These are phyloP conservation scores for Gloeophyllum trabeum DNA, from an alignment of 768 basidiomycete species.

Conservation along the genomic window DNA sequence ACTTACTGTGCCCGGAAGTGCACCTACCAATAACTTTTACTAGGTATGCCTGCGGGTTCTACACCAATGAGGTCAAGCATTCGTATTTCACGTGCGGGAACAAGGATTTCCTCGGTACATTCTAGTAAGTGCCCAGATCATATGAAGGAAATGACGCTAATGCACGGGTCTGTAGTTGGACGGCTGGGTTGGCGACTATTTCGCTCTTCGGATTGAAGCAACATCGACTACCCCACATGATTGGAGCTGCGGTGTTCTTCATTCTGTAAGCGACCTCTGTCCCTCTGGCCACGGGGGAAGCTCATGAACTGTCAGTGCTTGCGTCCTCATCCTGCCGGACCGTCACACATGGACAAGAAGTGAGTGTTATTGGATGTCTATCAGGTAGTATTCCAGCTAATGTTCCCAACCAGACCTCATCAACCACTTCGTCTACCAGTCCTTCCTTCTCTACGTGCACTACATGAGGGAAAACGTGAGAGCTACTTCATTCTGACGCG, in stretches of 20 bases:
- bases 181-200: slow-evolving; percentile 41
- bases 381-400: neutral
- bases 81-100: slow-evolving; percentile 28
- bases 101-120: slow-evolving; percentile 27
- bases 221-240: slow-evolving; percentile 52
- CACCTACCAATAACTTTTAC: slow-evolving; percentile 1
- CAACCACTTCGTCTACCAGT: slow-evolving; percentile 70
- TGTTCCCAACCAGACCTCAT: slow-evolving; percentile 33
- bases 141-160: neutral
- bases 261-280: slow-evolving; percentile 26
- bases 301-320: slow-evolving; percentile 15
- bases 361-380: slow-evolving; percentile 14
- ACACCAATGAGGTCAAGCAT: slow-evolving; percentile 16
- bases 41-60: slow-evolving; percentile 33
- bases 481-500: slow-evolving; percentile 2
- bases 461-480: slow-evolving; percentile 33
- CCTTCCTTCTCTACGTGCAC: slow-evolving; percentile 64
- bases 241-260: slow-evolving; percentile 48
- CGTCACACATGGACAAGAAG: slow-evolving; percentile 24
- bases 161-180: slow-evolving; percentile 12
- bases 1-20: neutral
- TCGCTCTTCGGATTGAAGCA: slow-evolving; percentile 62
- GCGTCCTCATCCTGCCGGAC: slow-evolving; percentile 26
- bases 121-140: slow-evolving; percentile 16
- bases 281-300: slow-evolving; percentile 16